Evolutionary conservation across 108 stramenopile species (phyloP), one percentile per base, ranked within the genome.

Genomic region (Skeletonema tropicum): DNA sequence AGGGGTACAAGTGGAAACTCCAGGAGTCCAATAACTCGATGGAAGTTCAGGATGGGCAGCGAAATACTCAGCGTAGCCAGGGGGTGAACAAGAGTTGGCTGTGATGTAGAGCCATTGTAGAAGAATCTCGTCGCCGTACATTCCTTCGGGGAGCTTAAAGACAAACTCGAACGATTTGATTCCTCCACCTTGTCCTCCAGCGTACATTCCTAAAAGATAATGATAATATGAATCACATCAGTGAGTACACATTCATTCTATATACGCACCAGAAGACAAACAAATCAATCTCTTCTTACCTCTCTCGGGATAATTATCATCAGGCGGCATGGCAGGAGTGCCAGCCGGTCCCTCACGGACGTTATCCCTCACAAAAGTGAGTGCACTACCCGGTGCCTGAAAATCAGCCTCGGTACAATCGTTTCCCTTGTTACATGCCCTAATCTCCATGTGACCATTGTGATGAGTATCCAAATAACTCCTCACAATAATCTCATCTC

Each of bases 101-200:
- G 85, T 85, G 38, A 77, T 66, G 70, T 88, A 88, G 25, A 46
- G 63, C 85, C 87, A 88, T 57, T 86, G 85, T 2, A 86, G 58
- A 48, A 88, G 23, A 14, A 85, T 74, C 41, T 83, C 57, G 17
- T 88, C 79, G 15, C 87, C 85, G 19, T 41, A 46, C n/a, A 88
- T 62, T 45, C 75, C 77, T 32, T 71, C 55, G 5, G 87, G 87
- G 9, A 88, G 66, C 41, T 38, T 29, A 65, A 52, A 85, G 12
- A 30, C 29, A 71, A 85, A 82, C 23, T 30, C 59, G 33, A 82
- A 78, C 5, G 4, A 25, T 35, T 83, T 73, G 36, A 71, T 74
- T 14, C 39, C 41, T 13, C 82, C 82, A 14, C 82, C 73, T 25
- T 78, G 77, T 41, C 82, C 82, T 41, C 82, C 82, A n/a, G 21